Evolutionary conservation across 495 filamentous ascomycete species (phyloP).

Genomic region (Monascus purpureus): DNA sequence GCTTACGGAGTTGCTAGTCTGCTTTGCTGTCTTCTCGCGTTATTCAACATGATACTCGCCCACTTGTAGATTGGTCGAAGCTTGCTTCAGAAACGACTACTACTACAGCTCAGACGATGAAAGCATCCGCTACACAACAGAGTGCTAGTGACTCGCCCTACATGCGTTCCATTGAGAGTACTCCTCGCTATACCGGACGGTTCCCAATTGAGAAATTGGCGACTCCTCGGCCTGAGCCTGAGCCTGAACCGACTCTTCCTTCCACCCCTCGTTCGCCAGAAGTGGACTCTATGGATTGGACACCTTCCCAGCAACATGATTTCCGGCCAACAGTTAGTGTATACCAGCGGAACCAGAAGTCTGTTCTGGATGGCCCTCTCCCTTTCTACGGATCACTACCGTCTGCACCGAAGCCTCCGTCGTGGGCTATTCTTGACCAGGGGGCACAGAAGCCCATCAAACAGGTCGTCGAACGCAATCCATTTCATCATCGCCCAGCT

Average conservation of each 20-base stretch:
- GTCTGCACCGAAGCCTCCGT: slow-evolving; percentile 47
- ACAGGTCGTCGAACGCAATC: slow-evolving; percentile 22
- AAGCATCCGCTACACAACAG: slow-evolving; percentile 9
- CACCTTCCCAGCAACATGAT: slow-evolving; percentile 43
- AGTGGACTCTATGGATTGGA: slow-evolving; percentile 68
- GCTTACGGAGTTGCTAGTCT: slow-evolving; percentile 15
- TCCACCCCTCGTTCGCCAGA: slow-evolving; percentile 22
- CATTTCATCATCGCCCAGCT: slow-evolving; percentile 18
- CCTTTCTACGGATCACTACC: slow-evolving; percentile 52
- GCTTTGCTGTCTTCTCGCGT: slow-evolving; percentile 30
- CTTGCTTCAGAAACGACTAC: slow-evolving; percentile 22
- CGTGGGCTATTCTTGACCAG: slow-evolving; percentile 49
- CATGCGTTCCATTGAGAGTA: slow-evolving; percentile 10
- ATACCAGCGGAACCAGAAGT: slow-evolving; percentile 14
- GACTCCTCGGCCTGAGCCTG: slow-evolving; percentile 10
- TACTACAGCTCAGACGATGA: slow-evolving; percentile 15
- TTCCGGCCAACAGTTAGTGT: slow-evolving; percentile 26
- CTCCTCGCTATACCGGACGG: slow-evolving; percentile 10
- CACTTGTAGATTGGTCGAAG: slow-evolving; percentile 43
- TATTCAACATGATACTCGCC: slow-evolving; percentile 36
- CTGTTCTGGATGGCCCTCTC: slow-evolving; percentile 27
- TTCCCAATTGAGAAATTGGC: slow-evolving; percentile 31
- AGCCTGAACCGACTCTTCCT: slow-evolving; percentile 15
- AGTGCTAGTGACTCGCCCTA: slow-evolving; percentile 5
- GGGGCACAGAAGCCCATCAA: slow-evolving; percentile 21